phyloP scores from a whole-genome alignment of 768 basidiomycete species.

The Boletus insuetus region DNA sequence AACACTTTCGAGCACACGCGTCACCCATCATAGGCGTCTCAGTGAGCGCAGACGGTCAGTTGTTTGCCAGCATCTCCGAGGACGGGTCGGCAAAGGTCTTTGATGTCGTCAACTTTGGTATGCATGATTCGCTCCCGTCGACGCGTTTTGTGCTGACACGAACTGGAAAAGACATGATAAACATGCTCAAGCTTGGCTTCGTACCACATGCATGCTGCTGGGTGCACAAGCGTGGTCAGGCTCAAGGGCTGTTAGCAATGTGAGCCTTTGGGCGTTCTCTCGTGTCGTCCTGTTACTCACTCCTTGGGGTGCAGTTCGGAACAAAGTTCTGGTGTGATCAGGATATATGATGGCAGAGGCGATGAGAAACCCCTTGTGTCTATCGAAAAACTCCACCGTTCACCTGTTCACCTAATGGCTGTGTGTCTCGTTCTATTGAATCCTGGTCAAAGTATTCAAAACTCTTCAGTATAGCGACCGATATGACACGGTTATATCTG shows the following conservation, averaged over 20 bases:
- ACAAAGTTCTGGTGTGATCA: slow-evolving; percentile 65
- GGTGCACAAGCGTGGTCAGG: slow-evolving; percentile 89
- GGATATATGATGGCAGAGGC: slow-evolving; percentile 91
- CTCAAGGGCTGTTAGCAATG: slow-evolving; percentile 86
- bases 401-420: slow-evolving; percentile 88
- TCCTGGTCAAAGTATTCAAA: background rate
- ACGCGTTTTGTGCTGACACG: background rate
- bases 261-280: slow-evolving; percentile 40
- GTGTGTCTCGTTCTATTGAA: slow-evolving; percentile 44
- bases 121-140: slow-evolving; percentile 26
- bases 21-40: slow-evolving; percentile 75
- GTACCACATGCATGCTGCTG: slow-evolving; percentile 89
- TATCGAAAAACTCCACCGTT: slow-evolving; percentile 75
- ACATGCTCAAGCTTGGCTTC: slow-evolving; percentile 89
- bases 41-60: slow-evolving; percentile 86
- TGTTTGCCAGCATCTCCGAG: slow-evolving; percentile 89
- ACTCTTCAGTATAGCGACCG: slow-evolving; percentile 76
- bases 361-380: slow-evolving; percentile 73
- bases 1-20: slow-evolving; percentile 93
- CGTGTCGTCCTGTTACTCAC: slow-evolving; percentile 6
- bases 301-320: slow-evolving; percentile 62
- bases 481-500: slow-evolving; percentile 89
- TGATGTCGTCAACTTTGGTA: slow-evolving; percentile 97
- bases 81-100: slow-evolving; percentile 94
- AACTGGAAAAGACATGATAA: slow-evolving; percentile 84